Evolutionary conservation across 2,329 filamentous ascomycete species (phyloP), one percentile per base, ranked within the genome.

Genomic region (Botrytis byssoidea): DNA sequence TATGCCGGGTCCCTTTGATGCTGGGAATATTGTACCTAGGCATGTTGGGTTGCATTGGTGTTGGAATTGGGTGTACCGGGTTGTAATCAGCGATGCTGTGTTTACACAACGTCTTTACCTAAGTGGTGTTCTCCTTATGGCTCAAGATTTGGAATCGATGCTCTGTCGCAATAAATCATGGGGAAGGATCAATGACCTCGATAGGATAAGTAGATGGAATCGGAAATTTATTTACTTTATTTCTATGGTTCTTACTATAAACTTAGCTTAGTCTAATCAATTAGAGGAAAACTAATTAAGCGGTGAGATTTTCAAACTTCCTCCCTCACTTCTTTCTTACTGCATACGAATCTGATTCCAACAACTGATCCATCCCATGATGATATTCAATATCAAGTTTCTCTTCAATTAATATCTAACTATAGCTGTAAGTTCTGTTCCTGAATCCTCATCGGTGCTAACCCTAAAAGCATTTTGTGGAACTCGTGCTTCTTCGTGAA

Each of bases 381-480:
- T 44, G 37, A 64, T 29, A 48, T 66, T 35, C 42, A n/a, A 48
- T 66, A 46, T 48, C 42, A 65, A 65, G 42, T 37, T 48, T 46
- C 63, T 65, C 42, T 48, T 35, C 40, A 44, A 64, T 44, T 46
- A 16, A 51, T 22, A 40, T n/a, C 40, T 48, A 64, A 64, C 69
- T 12, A 37, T 18, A 37, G 32, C 57, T 40, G 40, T 71, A 61
- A 42, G 25, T 57, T 29, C 42, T 51, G 32, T 48, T 51, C 35
- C 51, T 44, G 12, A 46, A 65, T 44, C 42, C 32, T 46, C 32
- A 29, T 46, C n/a, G 51, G 37, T 71, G 35, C 69, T 71, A 63
- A 64, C 46, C 35, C 65, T 7, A 29, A 55, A 68, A 40, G 25
- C 59, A 37, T 71, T 71, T 71, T 71, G 69, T 71, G 69, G 69